These are phyloP conservation scores for Raffaelea albimanens DNA, from an alignment of 2,329 filamentous ascomycete species.

Conservation along the genomic window DNA sequence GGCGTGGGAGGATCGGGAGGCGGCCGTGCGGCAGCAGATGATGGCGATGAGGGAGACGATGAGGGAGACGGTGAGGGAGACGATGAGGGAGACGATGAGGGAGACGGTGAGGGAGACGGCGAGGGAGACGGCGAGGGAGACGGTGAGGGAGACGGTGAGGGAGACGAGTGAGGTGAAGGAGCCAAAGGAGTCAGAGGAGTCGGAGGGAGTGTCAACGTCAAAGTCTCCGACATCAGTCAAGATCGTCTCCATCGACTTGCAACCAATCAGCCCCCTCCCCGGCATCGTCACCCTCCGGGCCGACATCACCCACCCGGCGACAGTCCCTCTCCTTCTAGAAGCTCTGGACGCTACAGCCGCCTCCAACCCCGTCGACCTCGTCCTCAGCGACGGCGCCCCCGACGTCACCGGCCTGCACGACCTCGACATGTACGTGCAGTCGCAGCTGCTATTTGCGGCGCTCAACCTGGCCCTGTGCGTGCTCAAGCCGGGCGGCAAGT, in stretches of 20 bases:
- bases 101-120: no score
- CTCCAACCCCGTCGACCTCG: conserved; percentile 77
- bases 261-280: conserved; percentile 88
- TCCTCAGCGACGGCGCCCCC: conserved; percentile 89
- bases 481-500: conserved; percentile 76
- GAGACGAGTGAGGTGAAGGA: conserved; percentile 11
- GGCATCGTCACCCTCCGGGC: conserved; percentile 88
- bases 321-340: conserved; percentile 76
- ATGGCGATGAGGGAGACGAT: conserved; percentile 30
- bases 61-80: background rate
- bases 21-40: conserved; percentile 52
- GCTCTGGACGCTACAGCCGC: conserved; percentile 65
- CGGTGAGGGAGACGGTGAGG: background rate
- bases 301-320: conserved; percentile 95
- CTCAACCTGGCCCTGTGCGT: conserved; percentile 91
- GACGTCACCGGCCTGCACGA: conserved; percentile 96
- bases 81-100: conserved; percentile 6
- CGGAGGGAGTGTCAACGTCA: conserved; percentile 16
- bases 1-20: conserved; percentile 80
- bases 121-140: no score
- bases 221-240: conserved; percentile 74
- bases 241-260: conserved; percentile 91
- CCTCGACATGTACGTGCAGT: conserved; percentile 96
- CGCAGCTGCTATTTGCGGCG: conserved; percentile 86
- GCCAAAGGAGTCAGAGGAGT: background rate